These are phyloP conservation scores for Talaromyces sp. DNA, from an alignment of 2,329 filamentous ascomycete species.

Conservation along the genomic window DNA sequence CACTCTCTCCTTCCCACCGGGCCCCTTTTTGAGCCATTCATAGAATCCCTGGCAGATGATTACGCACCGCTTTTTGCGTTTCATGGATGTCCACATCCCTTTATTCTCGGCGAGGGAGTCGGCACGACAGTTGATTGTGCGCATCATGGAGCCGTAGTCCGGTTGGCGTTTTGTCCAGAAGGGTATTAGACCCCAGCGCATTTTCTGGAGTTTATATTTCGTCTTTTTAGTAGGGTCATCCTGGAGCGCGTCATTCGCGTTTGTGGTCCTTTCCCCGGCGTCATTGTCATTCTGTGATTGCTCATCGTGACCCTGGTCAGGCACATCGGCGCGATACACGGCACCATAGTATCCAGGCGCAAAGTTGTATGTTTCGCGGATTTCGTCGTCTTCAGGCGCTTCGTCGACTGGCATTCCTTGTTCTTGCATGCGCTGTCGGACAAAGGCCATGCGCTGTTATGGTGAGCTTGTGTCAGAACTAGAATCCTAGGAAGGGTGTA, in stretches of 20 bases:
- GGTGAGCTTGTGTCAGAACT: conserved; percentile 17
- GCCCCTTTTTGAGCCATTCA: conserved; percentile 83
- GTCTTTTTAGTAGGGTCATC: conserved; percentile 31
- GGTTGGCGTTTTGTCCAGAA: conserved; percentile 88
- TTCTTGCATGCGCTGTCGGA: conserved; percentile 70
- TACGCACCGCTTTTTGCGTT: conserved; percentile 81
- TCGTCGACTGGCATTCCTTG: conserved; percentile 72
- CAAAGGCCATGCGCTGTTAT: conserved; percentile 68
- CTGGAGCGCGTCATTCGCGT: background rate
- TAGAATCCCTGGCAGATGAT: conserved; percentile 91
- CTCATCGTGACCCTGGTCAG: conserved; percentile 53
- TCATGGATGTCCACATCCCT: conserved; percentile 92
- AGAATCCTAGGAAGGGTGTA: conserved; percentile 20
- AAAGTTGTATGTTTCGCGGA: conserved; percentile 85
- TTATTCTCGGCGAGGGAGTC: conserved; percentile 74
- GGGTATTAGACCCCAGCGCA: conserved; percentile 95
- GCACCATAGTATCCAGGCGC: conserved; percentile 82
- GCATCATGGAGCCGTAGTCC: conserved; percentile 73
- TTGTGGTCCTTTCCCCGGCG: background rate
- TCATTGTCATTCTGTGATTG: conserved; percentile 24
- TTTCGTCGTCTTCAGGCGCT: conserved; percentile 67
- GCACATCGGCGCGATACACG: conserved; percentile 76
- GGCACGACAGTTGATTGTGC: conserved; percentile 92
- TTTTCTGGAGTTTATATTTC: conserved; percentile 80
- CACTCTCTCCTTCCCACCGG: conserved; percentile 71